A percentile compares a stretch with the other conserved stretches of the same genome.
phyloP scores from a whole-genome alignment of 2,329 filamentous ascomycete genomes.

The Cladosporium austrohemisphaericum region DNA sequence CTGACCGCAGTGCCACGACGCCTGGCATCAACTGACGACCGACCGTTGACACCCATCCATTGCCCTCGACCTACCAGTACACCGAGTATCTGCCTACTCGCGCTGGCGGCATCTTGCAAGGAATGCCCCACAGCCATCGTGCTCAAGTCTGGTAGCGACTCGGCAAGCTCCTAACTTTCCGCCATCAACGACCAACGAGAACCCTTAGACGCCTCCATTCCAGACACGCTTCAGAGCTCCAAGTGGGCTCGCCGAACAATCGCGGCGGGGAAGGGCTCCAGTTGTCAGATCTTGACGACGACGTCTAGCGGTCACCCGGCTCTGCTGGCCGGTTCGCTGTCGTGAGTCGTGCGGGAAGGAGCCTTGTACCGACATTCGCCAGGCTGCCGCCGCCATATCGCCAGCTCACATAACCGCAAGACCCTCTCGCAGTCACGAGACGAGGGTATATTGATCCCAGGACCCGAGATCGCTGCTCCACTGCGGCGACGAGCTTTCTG shows the following conservation, averaged over 20 bases:
- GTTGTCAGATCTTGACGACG: slow-evolving; percentile 7
- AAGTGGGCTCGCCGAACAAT: slow-evolving; percentile 1
- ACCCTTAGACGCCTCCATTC: slow-evolving; percentile 7
- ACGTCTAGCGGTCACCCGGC: not conserved
- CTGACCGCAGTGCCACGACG: too few species aligned
- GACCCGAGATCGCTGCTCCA: slow-evolving; percentile 7
- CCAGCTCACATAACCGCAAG: not conserved
- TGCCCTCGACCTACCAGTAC: not conserved
- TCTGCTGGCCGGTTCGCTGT: slow-evolving; percentile 11
- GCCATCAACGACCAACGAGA: slow-evolving; percentile 5
- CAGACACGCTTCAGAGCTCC: slow-evolving; percentile 11
- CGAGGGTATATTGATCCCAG: not conserved
- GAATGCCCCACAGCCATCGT: slow-evolving; percentile 10
- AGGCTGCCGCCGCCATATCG: slow-evolving; percentile 8
- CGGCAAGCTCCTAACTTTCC: slow-evolving; percentile 15
- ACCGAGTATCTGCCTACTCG: not conserved
- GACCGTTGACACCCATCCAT: not conserved
- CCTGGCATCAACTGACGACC: too few species aligned
- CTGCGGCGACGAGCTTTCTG: slow-evolving; percentile 11
- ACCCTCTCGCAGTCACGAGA: slow-evolving; percentile 7
- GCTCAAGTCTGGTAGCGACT: slow-evolving; percentile 15
- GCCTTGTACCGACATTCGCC: slow-evolving; percentile 12
- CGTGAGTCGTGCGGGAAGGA: slow-evolving; percentile 6
- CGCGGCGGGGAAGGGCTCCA: slow-evolving; percentile 10
- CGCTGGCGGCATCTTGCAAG: slow-evolving; percentile 5